Conservation (phyloP, 2,329 filamentous ascomycete species). For the Talaromyces sp. region DNA sequence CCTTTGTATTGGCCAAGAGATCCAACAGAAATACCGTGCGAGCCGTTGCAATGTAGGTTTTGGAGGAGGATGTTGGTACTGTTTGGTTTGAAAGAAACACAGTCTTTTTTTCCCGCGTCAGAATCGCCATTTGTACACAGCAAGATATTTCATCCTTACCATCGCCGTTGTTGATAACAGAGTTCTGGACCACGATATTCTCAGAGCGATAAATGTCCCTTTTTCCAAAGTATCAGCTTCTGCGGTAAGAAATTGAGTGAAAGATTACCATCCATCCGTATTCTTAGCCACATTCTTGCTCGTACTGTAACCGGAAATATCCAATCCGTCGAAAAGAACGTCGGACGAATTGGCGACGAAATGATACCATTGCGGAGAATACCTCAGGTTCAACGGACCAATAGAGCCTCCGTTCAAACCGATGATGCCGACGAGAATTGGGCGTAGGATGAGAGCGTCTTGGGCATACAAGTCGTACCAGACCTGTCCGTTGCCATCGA, state of each 20-base stretch:
- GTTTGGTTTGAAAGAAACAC: slow-evolving; percentile 70
- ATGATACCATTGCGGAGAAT: slow-evolving; percentile 60
- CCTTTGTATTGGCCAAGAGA: slow-evolving; percentile 63
- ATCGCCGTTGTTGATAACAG: slow-evolving; percentile 59
- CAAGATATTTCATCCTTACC: slow-evolving; percentile 27
- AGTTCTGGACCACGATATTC: slow-evolving; percentile 63
- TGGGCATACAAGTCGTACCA: slow-evolving; percentile 60
- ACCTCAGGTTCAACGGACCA: slow-evolving; percentile 55
- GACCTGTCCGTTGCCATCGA: slow-evolving; percentile 60
- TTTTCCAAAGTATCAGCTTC: background rate
- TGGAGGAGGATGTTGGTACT: slow-evolving; percentile 64
- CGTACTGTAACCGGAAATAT: slow-evolving; percentile 52
- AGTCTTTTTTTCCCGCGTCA: slow-evolving; percentile 41
- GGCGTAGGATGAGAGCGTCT: slow-evolving; percentile 54
- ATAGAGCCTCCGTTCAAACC: slow-evolving; percentile 55
- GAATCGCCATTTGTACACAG: background rate
- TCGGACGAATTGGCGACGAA: slow-evolving; percentile 62
- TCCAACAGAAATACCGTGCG: slow-evolving; percentile 68
- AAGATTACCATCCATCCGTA: slow-evolving; percentile 50
- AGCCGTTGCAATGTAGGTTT: slow-evolving; percentile 62
- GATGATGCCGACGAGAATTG: slow-evolving; percentile 53
- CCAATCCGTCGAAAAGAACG: slow-evolving; percentile 58
- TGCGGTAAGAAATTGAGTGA: background rate
- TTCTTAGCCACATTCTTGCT: slow-evolving; percentile 56
- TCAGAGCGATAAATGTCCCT: slow-evolving; percentile 48